Base-by-base conservation (phyloP, 169 alveolate genomes). In the Amoebophrya sp. region DNA sequence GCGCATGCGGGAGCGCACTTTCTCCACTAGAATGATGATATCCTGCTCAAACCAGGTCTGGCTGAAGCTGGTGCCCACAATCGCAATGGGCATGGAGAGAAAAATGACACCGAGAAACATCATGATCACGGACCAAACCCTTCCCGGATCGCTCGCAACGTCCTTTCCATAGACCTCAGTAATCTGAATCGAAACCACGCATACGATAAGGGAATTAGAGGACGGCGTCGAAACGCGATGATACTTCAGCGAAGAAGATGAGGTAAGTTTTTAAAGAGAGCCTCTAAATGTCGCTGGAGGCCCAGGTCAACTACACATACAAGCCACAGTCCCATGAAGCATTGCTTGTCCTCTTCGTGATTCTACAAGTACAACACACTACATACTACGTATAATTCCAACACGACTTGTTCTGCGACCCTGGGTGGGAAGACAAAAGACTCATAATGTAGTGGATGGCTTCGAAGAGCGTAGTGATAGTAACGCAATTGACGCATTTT, bases 81-180 rank as follows among this genome's bases (percentile, higher is more conserved):
- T 65, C 83, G 83, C 83, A 18, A 65, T 65, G 33, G 83, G 83
- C 83, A 65, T 65, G 83, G 83, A 65, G 83, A 65, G 83, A 65
- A 65, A 65, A 36, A 65, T 65, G 33, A 65, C 83, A 6, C 83
- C 83, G 36, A 65, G 33, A 65, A 65, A 65, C 83, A 65, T 65
- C 83, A 65, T 65, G 83, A 65, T 65, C 12, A 65, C 83, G 33
- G 83, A 65, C 83, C 83, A 65, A 6, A 65, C 83, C 2, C 83
- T 6, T 36, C 83, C 83, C 83, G 33, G 39, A 18, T 65, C n/a
- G 26, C 36, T 12, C 12, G 83, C 83, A 36, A 65, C 83, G 26
- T 65, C 83, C 26, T 65, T 65, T 10, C 83, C 83, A 36, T 65
- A 65, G 2, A 65, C 83, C 83, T 65, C 83, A 0, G 83, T 65